Evolutionary conservation across 2,329 filamentous ascomycete genomes (phyloP).

Genomic region (Epichloe baconii): DNA sequence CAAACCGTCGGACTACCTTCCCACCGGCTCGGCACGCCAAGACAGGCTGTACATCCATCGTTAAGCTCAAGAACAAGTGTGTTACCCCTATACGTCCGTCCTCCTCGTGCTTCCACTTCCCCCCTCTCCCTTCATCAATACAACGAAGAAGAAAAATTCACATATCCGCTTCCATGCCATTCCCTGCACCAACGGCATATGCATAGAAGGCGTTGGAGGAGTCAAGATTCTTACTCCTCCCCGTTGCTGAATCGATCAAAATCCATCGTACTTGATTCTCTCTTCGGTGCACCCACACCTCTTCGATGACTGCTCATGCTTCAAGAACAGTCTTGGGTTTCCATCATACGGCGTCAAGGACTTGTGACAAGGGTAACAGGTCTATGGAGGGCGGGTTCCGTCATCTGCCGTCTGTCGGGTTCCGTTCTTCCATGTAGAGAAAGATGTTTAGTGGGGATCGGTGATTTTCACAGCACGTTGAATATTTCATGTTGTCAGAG

Average conservation of each 20-base stretch:
- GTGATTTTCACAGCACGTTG: background rate
- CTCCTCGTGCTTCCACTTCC: too few species aligned
- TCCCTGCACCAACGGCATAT: conserved; percentile 7
- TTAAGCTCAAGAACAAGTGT: background rate
- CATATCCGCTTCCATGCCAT: background rate
- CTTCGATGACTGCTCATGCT: background rate
- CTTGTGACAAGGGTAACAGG: background rate
- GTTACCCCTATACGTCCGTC: background rate
- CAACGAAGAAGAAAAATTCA: background rate
- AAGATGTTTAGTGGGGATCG: too few species aligned
- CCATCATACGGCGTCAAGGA: background rate
- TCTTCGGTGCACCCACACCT: background rate
- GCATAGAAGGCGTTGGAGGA: conserved; percentile 22
- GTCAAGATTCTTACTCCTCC: background rate
- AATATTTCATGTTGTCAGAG: background rate
- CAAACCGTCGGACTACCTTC: background rate
- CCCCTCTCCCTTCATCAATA: accelerated
- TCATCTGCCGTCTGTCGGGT: background rate
- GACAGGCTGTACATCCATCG: background rate
- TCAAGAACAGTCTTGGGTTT: background rate
- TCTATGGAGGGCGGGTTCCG: background rate
- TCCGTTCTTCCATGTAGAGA: too few species aligned
- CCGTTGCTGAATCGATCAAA: background rate
- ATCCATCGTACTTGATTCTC: too few species aligned
- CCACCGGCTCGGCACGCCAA: background rate